A percentile compares a stretch with the other conserved stretches of the same genome.
Conservation (phyloP, 495 filamentous ascomycete genomes). For the Xylaria sp. region DNA sequence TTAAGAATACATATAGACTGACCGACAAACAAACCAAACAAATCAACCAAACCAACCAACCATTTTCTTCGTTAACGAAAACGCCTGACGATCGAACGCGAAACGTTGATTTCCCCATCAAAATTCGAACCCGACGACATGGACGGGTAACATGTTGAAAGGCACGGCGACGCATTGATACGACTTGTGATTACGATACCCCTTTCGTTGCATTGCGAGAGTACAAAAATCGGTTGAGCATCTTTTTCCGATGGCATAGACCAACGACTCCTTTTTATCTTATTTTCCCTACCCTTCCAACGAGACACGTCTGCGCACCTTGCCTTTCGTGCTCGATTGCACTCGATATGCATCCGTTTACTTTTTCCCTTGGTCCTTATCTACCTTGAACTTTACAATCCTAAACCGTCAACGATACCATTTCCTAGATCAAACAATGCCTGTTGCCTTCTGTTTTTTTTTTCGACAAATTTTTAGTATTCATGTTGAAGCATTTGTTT, state of each 20-base stretch:
- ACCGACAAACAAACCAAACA: background rate
- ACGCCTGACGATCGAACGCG: conserved; percentile 26
- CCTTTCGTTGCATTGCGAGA: conserved; percentile 26
- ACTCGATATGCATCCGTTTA: conserved; percentile 5
- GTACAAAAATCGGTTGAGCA: conserved; percentile 21
- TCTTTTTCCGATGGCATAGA: conserved; percentile 28
- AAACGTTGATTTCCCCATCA: conserved; percentile 16
- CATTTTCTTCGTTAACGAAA: conserved; percentile 8
- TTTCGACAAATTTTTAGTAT: background rate
- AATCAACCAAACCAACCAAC: background rate
- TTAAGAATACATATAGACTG: background rate
- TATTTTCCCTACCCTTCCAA: background rate
- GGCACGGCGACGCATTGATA: conserved; percentile 23
- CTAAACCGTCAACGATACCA: conserved; percentile 21
- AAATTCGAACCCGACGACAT: conserved; percentile 19
- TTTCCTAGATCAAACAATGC: conserved; percentile 1
- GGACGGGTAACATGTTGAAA: conserved; percentile 14
- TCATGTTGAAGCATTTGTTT: conserved; percentile 3
- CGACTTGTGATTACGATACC: conserved; percentile 33
- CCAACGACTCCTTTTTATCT: conserved; percentile 15
- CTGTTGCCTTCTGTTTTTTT: background rate
- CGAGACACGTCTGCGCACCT: background rate
- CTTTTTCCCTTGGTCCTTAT: background rate
- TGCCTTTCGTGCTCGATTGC: background rate
- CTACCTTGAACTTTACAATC: background rate